A percentile compares a stretch with the other conserved stretches of the same genome.
phyloP scores from a whole-genome alignment of 257 asterid genomes.

The Scutellaria minor region DNA sequence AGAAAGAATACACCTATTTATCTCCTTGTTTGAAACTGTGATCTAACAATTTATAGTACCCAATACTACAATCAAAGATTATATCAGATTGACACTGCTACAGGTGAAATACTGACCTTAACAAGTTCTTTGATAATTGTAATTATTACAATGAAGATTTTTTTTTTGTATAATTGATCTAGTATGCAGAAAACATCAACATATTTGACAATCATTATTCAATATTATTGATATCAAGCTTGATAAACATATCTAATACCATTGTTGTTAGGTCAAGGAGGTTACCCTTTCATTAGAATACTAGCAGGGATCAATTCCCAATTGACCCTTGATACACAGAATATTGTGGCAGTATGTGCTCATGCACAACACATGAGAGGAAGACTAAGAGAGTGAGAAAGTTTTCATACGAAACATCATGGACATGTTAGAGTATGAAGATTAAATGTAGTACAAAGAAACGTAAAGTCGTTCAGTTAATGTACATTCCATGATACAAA shows the following conservation, averaged over 20 bases:
- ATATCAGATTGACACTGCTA: too few species aligned
- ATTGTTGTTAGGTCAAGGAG: conserved; percentile 2
- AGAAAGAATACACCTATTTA: background rate
- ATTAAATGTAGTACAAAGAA: background rate
- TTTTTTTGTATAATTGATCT: background rate
- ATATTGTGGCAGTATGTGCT: conserved; percentile 11
- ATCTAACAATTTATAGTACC: background rate
- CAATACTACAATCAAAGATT: too few species aligned
- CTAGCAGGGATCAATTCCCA: background rate
- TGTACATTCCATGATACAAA: background rate
- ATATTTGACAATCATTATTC: background rate
- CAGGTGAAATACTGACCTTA: too few species aligned
- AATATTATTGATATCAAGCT: background rate
- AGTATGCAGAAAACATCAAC: background rate
- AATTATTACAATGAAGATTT: background rate
- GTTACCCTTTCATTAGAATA: too few species aligned
- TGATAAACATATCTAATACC: background rate
- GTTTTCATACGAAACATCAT: background rate
- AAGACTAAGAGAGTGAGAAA: background rate
- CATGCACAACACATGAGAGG: background rate
- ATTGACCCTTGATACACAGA: background rate
- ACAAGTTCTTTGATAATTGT: too few species aligned
- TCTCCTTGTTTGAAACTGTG: background rate
- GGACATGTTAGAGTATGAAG: background rate
- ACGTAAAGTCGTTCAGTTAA: background rate